Conservation (phyloP, 257 asterid genomes). For the Dorcoceras hygrometricum region DNA sequence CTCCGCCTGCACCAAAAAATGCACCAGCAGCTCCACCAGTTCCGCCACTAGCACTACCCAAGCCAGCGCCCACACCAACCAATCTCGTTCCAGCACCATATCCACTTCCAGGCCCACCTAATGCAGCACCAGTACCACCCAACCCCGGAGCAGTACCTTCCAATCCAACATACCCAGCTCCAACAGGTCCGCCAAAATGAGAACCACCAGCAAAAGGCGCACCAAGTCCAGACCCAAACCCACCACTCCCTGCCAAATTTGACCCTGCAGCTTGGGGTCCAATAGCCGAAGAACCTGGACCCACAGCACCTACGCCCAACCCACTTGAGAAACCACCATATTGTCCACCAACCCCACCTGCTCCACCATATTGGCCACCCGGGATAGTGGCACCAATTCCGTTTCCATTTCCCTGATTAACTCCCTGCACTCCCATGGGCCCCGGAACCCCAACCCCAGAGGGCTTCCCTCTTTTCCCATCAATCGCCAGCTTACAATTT, state of each 20-base stretch:
- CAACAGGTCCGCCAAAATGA: conserved; percentile 48
- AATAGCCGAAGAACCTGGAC: conserved; percentile 37
- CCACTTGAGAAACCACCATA: conserved; percentile 51
- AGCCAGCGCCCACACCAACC: conserved; percentile 26
- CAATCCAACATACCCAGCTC: conserved; percentile 48
- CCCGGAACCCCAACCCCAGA: conserved; percentile 38
- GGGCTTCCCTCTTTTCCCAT: conserved; percentile 67
- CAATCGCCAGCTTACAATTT: conserved; percentile 73
- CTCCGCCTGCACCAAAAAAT: conserved; percentile 29
- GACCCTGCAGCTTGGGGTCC: conserved; percentile 48
- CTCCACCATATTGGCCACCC: conserved; percentile 55
- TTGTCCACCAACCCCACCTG: conserved; percentile 36
- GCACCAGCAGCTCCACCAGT: conserved; percentile 34
- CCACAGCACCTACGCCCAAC: conserved; percentile 34
- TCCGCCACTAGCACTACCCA: conserved; percentile 32
- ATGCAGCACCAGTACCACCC: conserved; percentile 23
- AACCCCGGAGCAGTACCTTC: conserved; percentile 26
- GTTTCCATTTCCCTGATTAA: conserved; percentile 43
- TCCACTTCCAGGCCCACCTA: conserved; percentile 15
- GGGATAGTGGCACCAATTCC: conserved; percentile 37
- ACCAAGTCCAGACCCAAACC: conserved; percentile 42
- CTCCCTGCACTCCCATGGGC: conserved; percentile 38
- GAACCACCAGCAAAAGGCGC: conserved; percentile 54
- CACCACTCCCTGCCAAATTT: conserved; percentile 45
- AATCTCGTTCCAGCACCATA: conserved; percentile 27